A percentile compares a stretch with the other conserved stretches of the same genome.
Conservation (phyloP, 768 basidiomycete species). For the Lactarius quietus region DNA sequence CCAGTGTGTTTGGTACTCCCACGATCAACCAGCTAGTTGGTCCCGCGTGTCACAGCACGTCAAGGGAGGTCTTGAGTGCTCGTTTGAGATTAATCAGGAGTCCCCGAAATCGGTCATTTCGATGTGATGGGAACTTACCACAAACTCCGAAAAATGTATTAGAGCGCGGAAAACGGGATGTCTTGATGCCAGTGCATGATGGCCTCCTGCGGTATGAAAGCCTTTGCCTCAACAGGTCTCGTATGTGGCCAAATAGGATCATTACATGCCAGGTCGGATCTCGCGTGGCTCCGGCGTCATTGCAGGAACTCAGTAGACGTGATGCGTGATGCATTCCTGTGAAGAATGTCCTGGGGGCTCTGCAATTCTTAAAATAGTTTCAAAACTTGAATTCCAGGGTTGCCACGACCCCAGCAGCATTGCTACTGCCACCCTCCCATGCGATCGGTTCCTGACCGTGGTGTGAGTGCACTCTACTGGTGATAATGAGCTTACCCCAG, state of each 20-base stretch:
- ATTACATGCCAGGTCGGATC: not conserved
- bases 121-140: not conserved
- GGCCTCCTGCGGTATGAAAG: not conserved
- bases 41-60: too few species aligned
- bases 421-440: not conserved
- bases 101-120: not conserved
- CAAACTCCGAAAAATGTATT: not conserved
- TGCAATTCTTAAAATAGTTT: not conserved
- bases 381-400: not conserved
- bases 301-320: not conserved
- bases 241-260: not conserved
- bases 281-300: not conserved
- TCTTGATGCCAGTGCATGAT: not conserved
- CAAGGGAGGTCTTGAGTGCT: not conserved
- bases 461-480: not conserved
- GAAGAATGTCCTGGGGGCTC: not conserved
- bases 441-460: too few species aligned
- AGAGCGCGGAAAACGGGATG: not conserved
- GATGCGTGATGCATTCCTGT: not conserved
- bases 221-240: not conserved
- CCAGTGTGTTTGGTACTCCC: not conserved
- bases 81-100: not conserved
- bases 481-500: not conserved
- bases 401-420: not conserved
- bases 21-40: too few species aligned